A percentile compares a stretch with the other conserved stretches of the same genome.
These are phyloP conservation scores for Amborella trichopoda DNA, from an alignment of 164 flowering plant genomes.

Conservation along the genomic window DNA sequence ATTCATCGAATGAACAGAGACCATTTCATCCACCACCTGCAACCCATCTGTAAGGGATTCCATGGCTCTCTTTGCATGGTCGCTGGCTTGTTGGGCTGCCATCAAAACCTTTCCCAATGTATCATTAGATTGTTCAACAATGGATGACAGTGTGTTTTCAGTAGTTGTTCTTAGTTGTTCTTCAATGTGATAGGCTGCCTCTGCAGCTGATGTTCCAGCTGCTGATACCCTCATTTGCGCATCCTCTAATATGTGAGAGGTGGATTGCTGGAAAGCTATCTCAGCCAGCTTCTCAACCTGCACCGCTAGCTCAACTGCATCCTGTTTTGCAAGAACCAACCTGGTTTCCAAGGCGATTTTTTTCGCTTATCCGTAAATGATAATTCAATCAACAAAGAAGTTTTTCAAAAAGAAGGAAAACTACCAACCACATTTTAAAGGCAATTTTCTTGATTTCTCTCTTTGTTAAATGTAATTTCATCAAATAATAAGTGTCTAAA, in stretches of 20 bases:
- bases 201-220: conserved; percentile 54
- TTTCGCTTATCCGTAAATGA: too few relatives aligned
- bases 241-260: conserved; percentile 46
- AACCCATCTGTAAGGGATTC: conserved; percentile 16
- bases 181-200: conserved; percentile 37
- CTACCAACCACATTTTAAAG: too few relatives aligned
- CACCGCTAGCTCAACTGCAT: conserved; percentile 51
- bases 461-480: too few relatives aligned
- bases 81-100: conserved; percentile 32
- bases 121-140: conserved; percentile 36
- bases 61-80: conserved; percentile 24
- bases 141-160: conserved; percentile 27
- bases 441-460: too few relatives aligned
- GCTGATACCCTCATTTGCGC: conserved; percentile 33
- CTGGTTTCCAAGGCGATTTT: too few relatives aligned
- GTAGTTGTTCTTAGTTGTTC: conserved; percentile 36
- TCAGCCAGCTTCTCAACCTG: conserved; percentile 53
- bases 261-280: conserved; percentile 40
- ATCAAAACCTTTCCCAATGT: conserved; percentile 38
- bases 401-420: too few relatives aligned
- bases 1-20: conserved; percentile 27
- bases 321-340: conserved; percentile 42
- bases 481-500: too few relatives aligned
- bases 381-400: too few relatives aligned
- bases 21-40: conserved; percentile 26